Conservation (phyloP, 1,284 basidiomycete species). For the Ustilago shanxiensis region DNA sequence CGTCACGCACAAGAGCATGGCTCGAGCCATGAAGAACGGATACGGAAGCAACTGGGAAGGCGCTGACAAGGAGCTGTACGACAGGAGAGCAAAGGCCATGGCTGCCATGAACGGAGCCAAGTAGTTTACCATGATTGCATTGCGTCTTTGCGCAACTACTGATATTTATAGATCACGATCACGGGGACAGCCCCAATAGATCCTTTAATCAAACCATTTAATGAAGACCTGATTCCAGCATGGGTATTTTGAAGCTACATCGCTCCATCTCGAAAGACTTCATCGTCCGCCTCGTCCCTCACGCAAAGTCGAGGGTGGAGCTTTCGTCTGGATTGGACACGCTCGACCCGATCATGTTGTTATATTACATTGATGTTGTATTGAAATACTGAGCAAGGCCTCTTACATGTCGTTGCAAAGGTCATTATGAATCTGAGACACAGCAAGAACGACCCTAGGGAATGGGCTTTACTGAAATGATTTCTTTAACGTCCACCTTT, state of each 20-base stretch:
- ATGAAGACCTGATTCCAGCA: no score
- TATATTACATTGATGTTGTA: no score
- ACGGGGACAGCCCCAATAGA: not conserved
- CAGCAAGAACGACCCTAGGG: not conserved
- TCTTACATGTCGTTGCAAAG: not conserved
- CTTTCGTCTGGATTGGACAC: no score
- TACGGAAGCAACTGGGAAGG: conserved; percentile 64
- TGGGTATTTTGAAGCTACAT: no score
- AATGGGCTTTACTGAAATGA: not conserved
- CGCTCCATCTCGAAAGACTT: no score
- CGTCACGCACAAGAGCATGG: conserved; percentile 61
- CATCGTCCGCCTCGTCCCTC: no score
- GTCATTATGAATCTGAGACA: not conserved
- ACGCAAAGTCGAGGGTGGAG: no score
- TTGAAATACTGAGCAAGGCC: not conserved
- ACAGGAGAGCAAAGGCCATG: conserved; percentile 29
- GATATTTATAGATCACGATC: not conserved
- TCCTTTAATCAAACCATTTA: not conserved
- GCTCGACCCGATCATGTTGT: no score
- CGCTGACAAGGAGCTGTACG: conserved; percentile 52
- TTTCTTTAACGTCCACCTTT: conserved; percentile 31
- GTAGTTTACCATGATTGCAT: not conserved
- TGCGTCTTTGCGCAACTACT: not conserved
- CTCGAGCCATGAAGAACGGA: conserved; percentile 55
- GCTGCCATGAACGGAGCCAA: conserved; percentile 19